phyloP scores from a whole-genome alignment of 495 filamentous ascomycete species.

The Aspergillus steynii region DNA sequence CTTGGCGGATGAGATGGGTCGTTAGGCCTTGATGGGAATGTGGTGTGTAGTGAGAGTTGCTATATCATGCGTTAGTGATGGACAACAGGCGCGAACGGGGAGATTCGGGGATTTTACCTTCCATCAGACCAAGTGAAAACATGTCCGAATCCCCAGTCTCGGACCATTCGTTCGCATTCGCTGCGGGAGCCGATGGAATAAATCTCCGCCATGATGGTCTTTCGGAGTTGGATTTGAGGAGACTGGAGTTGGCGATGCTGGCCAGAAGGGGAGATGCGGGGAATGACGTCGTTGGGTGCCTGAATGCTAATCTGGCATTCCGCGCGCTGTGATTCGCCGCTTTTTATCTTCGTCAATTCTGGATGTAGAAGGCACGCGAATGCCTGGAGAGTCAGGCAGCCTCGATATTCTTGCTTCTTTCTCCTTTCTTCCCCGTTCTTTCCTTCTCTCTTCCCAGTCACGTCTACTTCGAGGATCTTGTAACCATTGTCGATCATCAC shows the following conservation, averaged over 20 bases:
- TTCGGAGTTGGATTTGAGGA: background rate
- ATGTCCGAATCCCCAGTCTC: conserved; percentile 71
- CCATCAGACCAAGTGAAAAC: conserved; percentile 84
- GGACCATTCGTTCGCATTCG: conserved; percentile 65
- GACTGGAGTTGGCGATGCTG: background rate
- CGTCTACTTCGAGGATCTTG: background rate
- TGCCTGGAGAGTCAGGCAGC: background rate
- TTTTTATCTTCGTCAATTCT: background rate
- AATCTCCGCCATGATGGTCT: conserved; percentile 21
- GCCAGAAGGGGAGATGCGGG: background rate
- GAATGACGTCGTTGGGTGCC: background rate
- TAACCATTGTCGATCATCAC: background rate
- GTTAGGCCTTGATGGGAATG: conserved; percentile 70
- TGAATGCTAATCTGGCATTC: background rate
- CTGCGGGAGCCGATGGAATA: conserved; percentile 43
- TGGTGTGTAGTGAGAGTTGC: conserved; percentile 72
- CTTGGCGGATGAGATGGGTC: conserved; percentile 74
- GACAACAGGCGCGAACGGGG: background rate
- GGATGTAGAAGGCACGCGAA: background rate
- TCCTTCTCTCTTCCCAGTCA: background rate
- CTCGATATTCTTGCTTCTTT: background rate
- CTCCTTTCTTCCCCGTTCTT: background rate
- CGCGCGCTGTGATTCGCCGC: background rate
- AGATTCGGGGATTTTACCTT: conserved; percentile 51
- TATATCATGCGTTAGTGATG: conserved; percentile 24